Evolutionary conservation across 1,284 basidiomycete genomes (phyloP), one percentile per base, ranked within the genome.

Genomic region (Ceratobasidium sp.): DNA sequence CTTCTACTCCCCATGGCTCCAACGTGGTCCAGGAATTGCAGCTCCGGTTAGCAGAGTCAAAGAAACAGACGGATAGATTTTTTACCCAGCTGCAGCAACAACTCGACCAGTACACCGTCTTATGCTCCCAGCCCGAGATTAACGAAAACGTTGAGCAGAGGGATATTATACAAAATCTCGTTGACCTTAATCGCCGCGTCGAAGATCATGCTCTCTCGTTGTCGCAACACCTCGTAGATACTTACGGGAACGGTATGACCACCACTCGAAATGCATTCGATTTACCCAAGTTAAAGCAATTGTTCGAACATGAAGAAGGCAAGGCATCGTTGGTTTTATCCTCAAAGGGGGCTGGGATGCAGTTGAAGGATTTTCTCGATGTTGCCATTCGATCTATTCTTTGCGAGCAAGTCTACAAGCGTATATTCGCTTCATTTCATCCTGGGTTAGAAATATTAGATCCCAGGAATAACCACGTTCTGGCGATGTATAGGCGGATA

Each of bases 401-500:
- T 1, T 47, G 64, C 14, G 42, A 50, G 25, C 64, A 54, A 21
- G 41, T 68, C 2, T 33, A 68, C 9, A 44, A 57, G 25, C 29
- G 54, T 13, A 56, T 68, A 56, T 68, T 68, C 8, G n/a, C 30
- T 2, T 53, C 64, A 2, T 68, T 68, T 27, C 64, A 68, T 19
- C 64, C 64, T 2, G 23, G 2, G 6, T 2, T 54, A 3, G 5
- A 29, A 2, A 33, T 2, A 6, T n/a, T 14, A 19, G 54, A 56
- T 39, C 36, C 25, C 8, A n/a, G 33, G 21, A 39, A 56, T 41
- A 7, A 16, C 16, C 56, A 53, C 36, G 56, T 49, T 7, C 4
- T 11, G 13, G 11, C 19, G 1, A 16, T 68, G 5, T 68, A 68
- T 21, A 14, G 27, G 14, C 27, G 29, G 8, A 29, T 68, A 7